Evolutionary conservation across 2,329 filamentous ascomycete species (phyloP).

Genomic region (Tolypocladium endophyticum): DNA sequence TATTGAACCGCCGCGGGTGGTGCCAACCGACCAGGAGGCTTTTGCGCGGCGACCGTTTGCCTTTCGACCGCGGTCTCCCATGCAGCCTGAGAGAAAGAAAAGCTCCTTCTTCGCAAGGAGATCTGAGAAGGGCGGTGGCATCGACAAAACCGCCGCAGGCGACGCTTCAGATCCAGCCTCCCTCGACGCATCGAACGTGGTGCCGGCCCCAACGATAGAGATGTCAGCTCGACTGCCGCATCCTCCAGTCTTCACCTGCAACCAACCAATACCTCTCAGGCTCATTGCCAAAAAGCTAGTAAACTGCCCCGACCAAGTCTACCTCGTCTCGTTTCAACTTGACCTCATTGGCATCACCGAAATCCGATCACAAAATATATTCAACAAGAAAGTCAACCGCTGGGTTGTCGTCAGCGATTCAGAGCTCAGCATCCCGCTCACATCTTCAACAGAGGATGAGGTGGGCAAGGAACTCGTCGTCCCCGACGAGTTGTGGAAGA

Average conservation of each 20-base stretch:
- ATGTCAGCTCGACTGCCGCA: constrained; percentile 70
- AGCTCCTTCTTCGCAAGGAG: constrained; percentile 47
- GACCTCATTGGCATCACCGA: constrained; percentile 71
- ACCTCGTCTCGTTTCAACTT: constrained; percentile 70
- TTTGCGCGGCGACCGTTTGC: constrained; percentile 67
- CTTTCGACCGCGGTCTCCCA: constrained; percentile 34
- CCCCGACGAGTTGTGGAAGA: constrained; percentile 63
- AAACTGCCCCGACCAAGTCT: constrained; percentile 57
- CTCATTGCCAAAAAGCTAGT: constrained; percentile 70
- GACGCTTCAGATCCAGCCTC: constrained; percentile 4
- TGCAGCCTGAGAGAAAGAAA: constrained; percentile 35
- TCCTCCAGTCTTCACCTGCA: constrained; percentile 81
- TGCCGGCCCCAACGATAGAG: constrained; percentile 57
- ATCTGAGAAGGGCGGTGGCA: constrained; percentile 12
- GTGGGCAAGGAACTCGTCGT: constrained; percentile 59
- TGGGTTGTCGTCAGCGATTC: constrained; percentile 67
- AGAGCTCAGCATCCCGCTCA: constrained; percentile 62
- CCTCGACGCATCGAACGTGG: constrained; percentile 17
- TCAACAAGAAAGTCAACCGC: constrained; percentile 56
- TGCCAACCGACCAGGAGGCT: constrained; percentile 60
- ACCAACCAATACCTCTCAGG: constrained; percentile 71
- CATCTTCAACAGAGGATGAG: constrained; percentile 40
- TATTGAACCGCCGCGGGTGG: constrained; percentile 74
- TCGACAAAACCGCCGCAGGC: constrained; percentile 9
- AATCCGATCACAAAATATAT: constrained; percentile 66